Conservation (phyloP, 345 rosid genomes). For the Eucalyptus guilfoylei region DNA sequence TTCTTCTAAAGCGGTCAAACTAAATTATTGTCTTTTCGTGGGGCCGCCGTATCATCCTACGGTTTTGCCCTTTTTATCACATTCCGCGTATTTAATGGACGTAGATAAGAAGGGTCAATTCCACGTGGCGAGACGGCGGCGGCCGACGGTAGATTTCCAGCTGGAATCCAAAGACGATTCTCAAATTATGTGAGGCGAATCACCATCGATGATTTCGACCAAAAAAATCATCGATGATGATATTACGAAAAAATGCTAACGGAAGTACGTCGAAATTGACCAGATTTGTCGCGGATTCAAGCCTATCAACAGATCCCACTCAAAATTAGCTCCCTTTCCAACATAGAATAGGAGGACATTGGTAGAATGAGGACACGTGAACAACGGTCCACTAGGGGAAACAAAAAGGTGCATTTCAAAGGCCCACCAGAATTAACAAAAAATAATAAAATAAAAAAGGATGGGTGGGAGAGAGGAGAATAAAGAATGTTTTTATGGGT, state of each 20-base stretch:
- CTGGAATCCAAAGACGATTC: not conserved
- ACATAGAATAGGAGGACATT: not conserved
- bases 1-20: not conserved
- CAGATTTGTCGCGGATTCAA: not conserved
- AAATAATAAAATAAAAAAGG: not conserved
- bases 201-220: too few relatives aligned
- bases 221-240: too few relatives aligned
- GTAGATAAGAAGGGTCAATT: not conserved
- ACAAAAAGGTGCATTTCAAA: not conserved
- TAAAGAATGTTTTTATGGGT: not conserved
- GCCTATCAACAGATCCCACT: not conserved
- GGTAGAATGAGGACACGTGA: not conserved
- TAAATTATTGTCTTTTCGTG: not conserved
- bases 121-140: not conserved
- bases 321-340: not conserved
- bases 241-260: not conserved
- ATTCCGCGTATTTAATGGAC: not conserved
- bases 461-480: too few relatives aligned
- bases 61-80: not conserved
- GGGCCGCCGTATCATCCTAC: not conserved
- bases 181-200: not conserved
- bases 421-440: not conserved
- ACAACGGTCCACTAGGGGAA: not conserved
- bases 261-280: not conserved
- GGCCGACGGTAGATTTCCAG: not conserved